Conservation (phyloP, 164 flowering plant species). For the Santalum album region DNA sequence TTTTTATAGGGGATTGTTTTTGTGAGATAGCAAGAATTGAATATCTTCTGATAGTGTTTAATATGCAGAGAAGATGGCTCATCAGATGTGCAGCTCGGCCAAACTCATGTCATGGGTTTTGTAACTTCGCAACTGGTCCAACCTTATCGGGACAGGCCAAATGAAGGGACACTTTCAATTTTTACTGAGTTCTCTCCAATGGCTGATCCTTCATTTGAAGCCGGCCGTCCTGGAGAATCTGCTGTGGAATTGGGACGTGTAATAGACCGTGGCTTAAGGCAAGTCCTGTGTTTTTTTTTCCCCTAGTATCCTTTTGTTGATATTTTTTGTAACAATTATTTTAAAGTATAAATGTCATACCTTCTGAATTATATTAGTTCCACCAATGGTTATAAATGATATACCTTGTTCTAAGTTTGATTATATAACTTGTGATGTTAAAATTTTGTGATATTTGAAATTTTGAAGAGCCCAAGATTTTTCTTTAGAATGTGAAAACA, state of each 20-base stretch:
- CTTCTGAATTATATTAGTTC: background rate
- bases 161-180: conserved; percentile 78
- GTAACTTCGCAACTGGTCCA: conserved; percentile 77
- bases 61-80: conserved; percentile 76
- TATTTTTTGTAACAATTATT: too few species aligned
- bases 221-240: conserved; percentile 88
- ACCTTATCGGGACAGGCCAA: conserved; percentile 85
- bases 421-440: too few species aligned
- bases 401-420: too few species aligned
- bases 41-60: conserved; percentile 2
- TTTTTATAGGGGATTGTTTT: background rate
- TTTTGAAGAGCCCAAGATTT: too few species aligned
- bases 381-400: background rate
- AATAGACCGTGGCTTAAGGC: conserved; percentile 92
- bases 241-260: conserved; percentile 89
- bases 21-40: background rate
- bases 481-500: too few species aligned
- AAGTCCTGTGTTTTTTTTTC: too few species aligned
- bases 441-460: too few species aligned
- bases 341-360: background rate
- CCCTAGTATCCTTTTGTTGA: too few species aligned
- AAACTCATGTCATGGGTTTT: conserved; percentile 85
- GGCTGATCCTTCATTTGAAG: conserved; percentile 96
- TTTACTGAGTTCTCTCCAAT: conserved; percentile 94
- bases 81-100: conserved; percentile 85